phyloP scores from a whole-genome alignment of 768 basidiomycete species.

The Tricholoma bakamatsutake region DNA sequence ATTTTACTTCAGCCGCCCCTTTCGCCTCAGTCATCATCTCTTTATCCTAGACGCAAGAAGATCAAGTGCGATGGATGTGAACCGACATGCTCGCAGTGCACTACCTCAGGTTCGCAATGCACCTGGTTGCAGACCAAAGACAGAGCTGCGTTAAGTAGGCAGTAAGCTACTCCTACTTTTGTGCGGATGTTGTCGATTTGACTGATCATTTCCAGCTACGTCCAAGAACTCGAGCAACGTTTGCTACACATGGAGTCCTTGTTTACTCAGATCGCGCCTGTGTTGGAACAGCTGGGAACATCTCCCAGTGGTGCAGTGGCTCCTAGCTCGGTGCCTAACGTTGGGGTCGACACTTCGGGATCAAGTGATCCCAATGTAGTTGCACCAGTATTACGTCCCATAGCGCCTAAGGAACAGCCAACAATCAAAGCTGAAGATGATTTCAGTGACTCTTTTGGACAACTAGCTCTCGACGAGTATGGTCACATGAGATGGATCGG shows the following conservation, averaged over 20 bases:
- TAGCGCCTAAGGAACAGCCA: conserved; percentile 29
- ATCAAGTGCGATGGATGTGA: conserved; percentile 90
- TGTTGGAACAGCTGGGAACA: conserved; percentile 67
- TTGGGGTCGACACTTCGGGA: conserved; percentile 24
- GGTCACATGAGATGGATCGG: conserved; percentile 92
- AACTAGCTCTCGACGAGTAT: conserved; percentile 83
- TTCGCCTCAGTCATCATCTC: conserved; percentile 8
- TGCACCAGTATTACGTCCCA: conserved; percentile 30
- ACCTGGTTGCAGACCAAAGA: conserved; percentile 92
- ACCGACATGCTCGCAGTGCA: conserved; percentile 80
- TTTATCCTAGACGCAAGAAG: conserved; percentile 69
- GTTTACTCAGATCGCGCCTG: conserved; percentile 78
- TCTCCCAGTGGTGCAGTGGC: conserved; percentile 33
- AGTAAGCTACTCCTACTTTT: conserved; percentile 45
- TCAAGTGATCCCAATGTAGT: conserved; percentile 27
- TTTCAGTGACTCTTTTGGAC: conserved; percentile 80
- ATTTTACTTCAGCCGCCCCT: conserved; percentile 14
- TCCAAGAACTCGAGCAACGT: conserved; percentile 86
- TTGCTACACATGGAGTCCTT: conserved; percentile 83
- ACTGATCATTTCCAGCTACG: conserved; percentile 52
- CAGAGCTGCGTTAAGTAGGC: conserved; percentile 82
- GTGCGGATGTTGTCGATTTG: conserved; percentile 7
- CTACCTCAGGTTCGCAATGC: conserved; percentile 67
- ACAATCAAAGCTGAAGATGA: conserved; percentile 64
- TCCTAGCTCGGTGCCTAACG: conserved; percentile 26